Base-by-base conservation (phyloP, 148 eudicot genomes). In the Persicaria maculosa region DNA sequence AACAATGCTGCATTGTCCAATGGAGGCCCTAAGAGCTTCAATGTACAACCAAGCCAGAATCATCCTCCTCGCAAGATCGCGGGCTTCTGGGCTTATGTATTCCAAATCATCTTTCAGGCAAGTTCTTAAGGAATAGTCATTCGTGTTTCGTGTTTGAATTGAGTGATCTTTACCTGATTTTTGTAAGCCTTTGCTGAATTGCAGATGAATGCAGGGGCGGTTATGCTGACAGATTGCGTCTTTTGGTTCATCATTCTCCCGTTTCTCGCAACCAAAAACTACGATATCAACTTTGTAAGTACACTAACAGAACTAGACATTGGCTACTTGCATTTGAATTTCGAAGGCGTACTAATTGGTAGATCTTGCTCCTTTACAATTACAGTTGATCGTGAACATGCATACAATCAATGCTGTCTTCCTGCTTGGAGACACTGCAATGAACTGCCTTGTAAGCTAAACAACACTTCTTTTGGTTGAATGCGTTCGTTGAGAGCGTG, bases 181-280 rank as follows among this genome's bases (percentile, higher is more conserved):
- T 22, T 59, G 0, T 59, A 22, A 19, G 20, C 4, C 9, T 72
- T 46, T 73, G 15, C 74, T 53, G 54, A 14, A 14, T 46, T 54
- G 53, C 79, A 90, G 98, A 90, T 90, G 90, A 89, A 88, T 85
- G 98, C 98, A 80, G 98, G 98, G 52, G 98, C 98, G 4, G 98
- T 93, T 80, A 75, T 90, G 79, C 91, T 93, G 50, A 90, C 98
- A 15, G 98, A 90, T 77, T 84, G 85, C 53, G 93, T 90, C 4
- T 93, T 90, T 47, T 93, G 97, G 98, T 88, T 88, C 82, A 79
- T 90, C 17, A 81, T 93, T 31, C 90, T 89, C 19, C 96, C 96
- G 16, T 87, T 90, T 74, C 91, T 93, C 20, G 81, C 86, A 62
- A 78, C 80, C 6, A 90, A 82, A 81, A 86, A 87, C 77, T 90